These are phyloP conservation scores for Opeltia flavorubescens DNA, from an alignment of 495 filamentous ascomycete species.

Conservation along the genomic window DNA sequence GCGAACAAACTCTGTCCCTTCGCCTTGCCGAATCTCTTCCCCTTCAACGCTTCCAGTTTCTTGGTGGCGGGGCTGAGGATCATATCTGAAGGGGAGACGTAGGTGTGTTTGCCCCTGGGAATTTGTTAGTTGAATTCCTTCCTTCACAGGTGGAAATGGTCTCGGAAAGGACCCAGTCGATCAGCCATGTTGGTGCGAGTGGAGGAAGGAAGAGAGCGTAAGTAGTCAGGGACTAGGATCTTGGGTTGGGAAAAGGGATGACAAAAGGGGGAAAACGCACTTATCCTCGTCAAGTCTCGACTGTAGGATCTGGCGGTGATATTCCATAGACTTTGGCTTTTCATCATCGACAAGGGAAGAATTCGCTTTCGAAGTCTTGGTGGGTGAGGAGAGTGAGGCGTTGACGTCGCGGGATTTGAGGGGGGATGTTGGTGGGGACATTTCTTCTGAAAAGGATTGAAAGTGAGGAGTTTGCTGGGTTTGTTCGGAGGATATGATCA, in stretches of 20 bases:
- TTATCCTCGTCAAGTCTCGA: slow-evolving; percentile 54
- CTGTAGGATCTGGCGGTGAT: slow-evolving; percentile 66
- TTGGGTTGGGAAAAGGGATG: background rate
- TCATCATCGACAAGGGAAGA: slow-evolving; percentile 4
- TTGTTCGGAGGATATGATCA: background rate
- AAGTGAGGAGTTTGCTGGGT: background rate
- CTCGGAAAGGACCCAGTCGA: too few relatives aligned
- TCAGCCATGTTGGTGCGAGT: background rate
- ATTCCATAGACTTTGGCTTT: slow-evolving; percentile 41
- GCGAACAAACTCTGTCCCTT: background rate
- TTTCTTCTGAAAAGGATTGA: slow-evolving; percentile 11
- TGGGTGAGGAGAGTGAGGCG: slow-evolving; percentile 20
- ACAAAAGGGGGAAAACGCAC: slow-evolving; percentile 30
- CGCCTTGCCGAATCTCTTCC: slow-evolving; percentile 56
- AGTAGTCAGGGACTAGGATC: background rate
- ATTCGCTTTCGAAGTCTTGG: slow-evolving; percentile 9
- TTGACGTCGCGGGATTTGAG: slow-evolving; percentile 48
- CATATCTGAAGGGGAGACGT: slow-evolving; percentile 82
- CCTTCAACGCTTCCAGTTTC: slow-evolving; percentile 73
- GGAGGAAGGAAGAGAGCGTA: background rate
- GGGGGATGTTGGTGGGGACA: slow-evolving; percentile 17
- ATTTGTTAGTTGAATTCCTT: background rate
- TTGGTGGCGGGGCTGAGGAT: slow-evolving; percentile 90
- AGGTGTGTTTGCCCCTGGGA: slow-evolving; percentile 39
- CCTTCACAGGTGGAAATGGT: too few relatives aligned